Base-by-base conservation (phyloP, 306 rosid species). In the Dryas octopetala region DNA sequence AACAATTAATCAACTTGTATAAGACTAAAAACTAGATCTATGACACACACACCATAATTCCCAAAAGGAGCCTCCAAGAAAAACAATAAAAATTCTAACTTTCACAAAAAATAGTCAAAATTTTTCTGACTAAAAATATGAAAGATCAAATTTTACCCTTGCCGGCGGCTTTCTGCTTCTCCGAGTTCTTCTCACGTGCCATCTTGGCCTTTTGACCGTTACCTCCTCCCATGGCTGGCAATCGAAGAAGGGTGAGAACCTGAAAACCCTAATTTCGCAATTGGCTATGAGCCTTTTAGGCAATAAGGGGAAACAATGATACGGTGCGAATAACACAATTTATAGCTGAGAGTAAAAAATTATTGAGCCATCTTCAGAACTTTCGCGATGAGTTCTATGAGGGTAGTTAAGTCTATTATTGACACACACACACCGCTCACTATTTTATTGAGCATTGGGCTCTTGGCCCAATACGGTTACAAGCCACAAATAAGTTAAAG, bases 141-240 rank as follows among this genome's bases (percentile, higher is more conserved):
- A 47, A 19, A 23, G 16, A 11, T 12, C 19, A 46, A 19, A 23
- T 46, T 69, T 70, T 55, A 91, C 97, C 84, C 62, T 83, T 83
- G 65, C 65, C 76, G 23, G 78, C 78, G 5, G 85, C 82, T 55
- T 76, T 79, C 15, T 63, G 78, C 79, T 83, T 86, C 84, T 86
- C 87, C 84, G 58, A 28, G 85, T 81, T 81, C 79, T 68, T 86
- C 84, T 86, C 90, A 32, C 87, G 83, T 1, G 90, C 90, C 90
- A 83, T 86, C 81, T 76, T 86, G 41, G 90, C 28, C 71, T 86
- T 86, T 49, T 86, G 87, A 32, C 76, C 90, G 68, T 86, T 86
- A 78, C 90, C 90, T 68, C 90, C 90, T 13, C 88, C 90, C 90
- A 86, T 86, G 79, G 23, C 83, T 51, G 72, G 60, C 2, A 11